A percentile compares a stretch with the other conserved stretches of the same genome.
Conservation (phyloP, 2,329 filamentous ascomycete genomes). For the Colletotrichum salicis region DNA sequence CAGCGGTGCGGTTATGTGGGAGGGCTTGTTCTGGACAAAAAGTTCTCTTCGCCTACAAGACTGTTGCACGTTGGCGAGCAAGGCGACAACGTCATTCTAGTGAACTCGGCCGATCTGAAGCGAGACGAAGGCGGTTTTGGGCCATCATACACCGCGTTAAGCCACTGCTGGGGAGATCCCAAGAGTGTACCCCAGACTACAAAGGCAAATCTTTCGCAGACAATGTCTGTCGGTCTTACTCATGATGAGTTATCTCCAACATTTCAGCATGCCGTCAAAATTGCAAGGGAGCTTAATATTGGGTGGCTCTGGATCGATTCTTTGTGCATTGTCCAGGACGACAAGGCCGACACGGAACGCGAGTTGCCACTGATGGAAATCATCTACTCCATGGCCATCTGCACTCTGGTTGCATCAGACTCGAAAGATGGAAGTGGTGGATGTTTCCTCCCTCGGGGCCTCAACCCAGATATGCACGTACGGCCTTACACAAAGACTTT, state of each 20-base stretch:
- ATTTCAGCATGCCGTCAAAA: not conserved
- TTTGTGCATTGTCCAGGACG: not conserved
- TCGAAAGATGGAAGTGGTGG: not conserved
- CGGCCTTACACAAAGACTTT: not conserved
- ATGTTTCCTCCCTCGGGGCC: not conserved
- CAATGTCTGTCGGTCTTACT: not conserved
- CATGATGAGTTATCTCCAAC: not conserved
- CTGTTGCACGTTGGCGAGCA: not conserved
- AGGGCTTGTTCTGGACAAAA: not conserved
- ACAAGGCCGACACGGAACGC: not conserved
- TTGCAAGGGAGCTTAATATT: not conserved
- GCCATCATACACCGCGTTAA: not conserved
- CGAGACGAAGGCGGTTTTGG: not conserved
- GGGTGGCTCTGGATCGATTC: not conserved
- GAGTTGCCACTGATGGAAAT: not conserved
- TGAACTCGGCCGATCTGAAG: not conserved
- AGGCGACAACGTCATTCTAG: not conserved
- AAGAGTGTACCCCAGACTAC: not conserved
- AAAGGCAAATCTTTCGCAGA: not conserved
- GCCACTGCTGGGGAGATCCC: not conserved
- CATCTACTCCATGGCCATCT: not conserved
- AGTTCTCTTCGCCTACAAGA: not conserved
- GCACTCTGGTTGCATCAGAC: not conserved
- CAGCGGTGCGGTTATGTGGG: not conserved
- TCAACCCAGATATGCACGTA: not conserved